Evolutionary conservation across 495 filamentous ascomycete genomes (phyloP), one percentile per base, ranked within the genome.

Genomic region (Penicillium ucsense): DNA sequence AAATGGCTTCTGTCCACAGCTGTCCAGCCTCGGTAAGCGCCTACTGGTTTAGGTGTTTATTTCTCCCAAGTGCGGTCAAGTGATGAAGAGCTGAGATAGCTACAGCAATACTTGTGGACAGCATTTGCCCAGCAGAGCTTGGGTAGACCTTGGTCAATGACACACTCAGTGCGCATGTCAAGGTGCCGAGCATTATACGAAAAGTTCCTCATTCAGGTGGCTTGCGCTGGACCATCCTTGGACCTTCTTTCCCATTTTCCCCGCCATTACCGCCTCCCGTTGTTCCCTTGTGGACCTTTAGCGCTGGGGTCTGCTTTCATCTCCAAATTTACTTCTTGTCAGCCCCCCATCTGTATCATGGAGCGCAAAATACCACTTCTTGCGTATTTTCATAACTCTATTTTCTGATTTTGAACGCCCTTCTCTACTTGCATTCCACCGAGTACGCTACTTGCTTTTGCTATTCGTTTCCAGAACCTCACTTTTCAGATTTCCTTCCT

Each of bases 301-400:
- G 12, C 41, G n/a, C 12, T 31, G 8, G 43, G 36, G 11, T 46
- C 30, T 36, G 52, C 45, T 38, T 51, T 31, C 40, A 41, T 27
- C 41, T 31, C 38, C 47, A 40, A 53, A 38, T 55, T 45, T 32
- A 53, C 53, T 57, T 47, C 57, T 12, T 43, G 41, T 43, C 41
- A n/a, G 31, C 34, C 20, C 20, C 20, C 41, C 11, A 51, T 59
- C 59, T 70, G 65, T 71, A 71, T 64, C 68, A 69, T 71, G 68
- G 65, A 71, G 66, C 68, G 68, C 66, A 71, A 34, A 71, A 71
- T 71, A 69, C 65, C 67, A 68, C 62, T 57, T 56, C 55, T 58
- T 51, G 57, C 56, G 51, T 61, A 54, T 59, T 52, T 54, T 48
- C 50, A 53, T 53, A 53, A 39, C 41, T 45, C 33, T 36, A 20